Base-by-base conservation (phyloP, 2,329 filamentous ascomycete species). In the Colletotrichum acutatum region DNA sequence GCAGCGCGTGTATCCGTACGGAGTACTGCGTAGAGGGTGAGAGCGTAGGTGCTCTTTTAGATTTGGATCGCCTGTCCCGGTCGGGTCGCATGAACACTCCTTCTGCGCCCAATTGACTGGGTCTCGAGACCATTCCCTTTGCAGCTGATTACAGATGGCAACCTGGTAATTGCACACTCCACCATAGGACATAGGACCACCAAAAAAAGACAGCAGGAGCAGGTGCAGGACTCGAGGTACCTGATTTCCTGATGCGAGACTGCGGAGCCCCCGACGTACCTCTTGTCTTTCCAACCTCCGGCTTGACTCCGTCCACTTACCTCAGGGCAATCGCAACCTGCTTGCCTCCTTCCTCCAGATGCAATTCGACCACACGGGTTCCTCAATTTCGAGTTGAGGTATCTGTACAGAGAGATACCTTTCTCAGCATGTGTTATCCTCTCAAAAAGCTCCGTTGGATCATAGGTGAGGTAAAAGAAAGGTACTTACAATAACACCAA, bases 21-120 rank as follows among this genome's bases (percentile, higher is more conserved):
- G 11, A 34, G 32, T 12, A 34, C 32, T 34, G 32, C 32, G 32
- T 46, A 7, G 30, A 12, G 42, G 30, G 61, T 64, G 60, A n/a
- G 62, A 62, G 30, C 9, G 32, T 24, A 37, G 30, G 34, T 64
- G 66, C 37, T 42, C 64, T 70, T 70, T 70, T 72, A 73, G 71
- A 73, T 73, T 73, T 73, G 71, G 71, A 73, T 73, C 71, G 71
- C 71, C 71, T 71, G 71, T 71, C 71, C 71, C 67, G 71, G 71
- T 66, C 71, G 56, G 60, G 66, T 73, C 66, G 71, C 71, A 73
- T 73, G 71, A 73, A 73, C 61, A 61, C 56, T 73, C 56, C 56
- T 49, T 71, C 68, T 71, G 68, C 64, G 70, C 66, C 70, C 70
- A 60, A 69, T 72, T 64, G 66, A 72, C 66, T 72, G 66, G 70